Base-by-base conservation (phyloP, 345 rosid genomes). In the Eucalyptus camaldulensis region DNA sequence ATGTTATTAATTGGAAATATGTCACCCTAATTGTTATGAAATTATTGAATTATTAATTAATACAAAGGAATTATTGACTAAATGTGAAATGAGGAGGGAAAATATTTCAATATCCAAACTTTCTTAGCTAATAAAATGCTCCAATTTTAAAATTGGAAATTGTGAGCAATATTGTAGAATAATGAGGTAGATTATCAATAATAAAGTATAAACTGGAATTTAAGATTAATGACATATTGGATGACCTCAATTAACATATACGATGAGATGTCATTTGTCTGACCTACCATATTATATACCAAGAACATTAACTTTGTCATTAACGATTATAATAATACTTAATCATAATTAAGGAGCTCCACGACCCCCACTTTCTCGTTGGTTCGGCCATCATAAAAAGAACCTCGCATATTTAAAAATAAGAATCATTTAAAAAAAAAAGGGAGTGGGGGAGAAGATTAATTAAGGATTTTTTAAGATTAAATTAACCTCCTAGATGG, bases 341-440 rank as follows among this genome's bases (percentile, higher is more conserved):
- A 72, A 72, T 72, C 81, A 72, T 72, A 9, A 37, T 19, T 19
- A 72, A 72, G 45, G 81, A 72, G 40, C 44, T 72, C 81, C 45
- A 72, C 81, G 21, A 33, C 25, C 25, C 37, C 45, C 25, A 8
- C 80, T 37, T 90, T 51, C 86, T 88, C 54, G 89, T 85, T 92
- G 92, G 93, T 87, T 89, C 88, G 86, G 87, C 88, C 88, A 87
- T 88, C 81, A 72, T 56, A 80, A 43, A 62, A 85, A 47, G 51
- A 62, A 44, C 85, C 47, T 76, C 47, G 14, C 29, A 22, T 22
- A 76, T 76, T 21, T 60, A 10, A 25, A 45, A 25, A 3, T 8
- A 56, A 33, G 24, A 53, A 33, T 6, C 31, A 17, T 37, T 49
- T 3, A 0, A 7, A 14, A 8, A 10, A 25, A 29, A 14, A 27